Base-by-base conservation (phyloP, 192 early-diverging fungal species). In the Funneliformis mosseae region DNA sequence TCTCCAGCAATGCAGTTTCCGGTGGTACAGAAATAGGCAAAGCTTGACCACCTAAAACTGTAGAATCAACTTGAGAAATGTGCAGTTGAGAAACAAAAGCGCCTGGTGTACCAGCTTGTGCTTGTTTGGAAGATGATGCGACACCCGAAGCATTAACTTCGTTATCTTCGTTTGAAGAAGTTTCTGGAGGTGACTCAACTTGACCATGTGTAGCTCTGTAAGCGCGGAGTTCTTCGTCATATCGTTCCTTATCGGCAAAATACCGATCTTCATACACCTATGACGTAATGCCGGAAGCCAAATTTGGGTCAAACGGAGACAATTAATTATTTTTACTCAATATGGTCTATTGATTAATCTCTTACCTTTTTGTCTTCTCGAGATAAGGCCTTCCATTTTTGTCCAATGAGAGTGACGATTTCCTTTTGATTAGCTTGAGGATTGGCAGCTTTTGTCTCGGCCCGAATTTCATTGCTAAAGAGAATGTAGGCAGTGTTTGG, bases 401-500 rank as follows among this genome's bases (percentile, higher is more conserved):
- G 43, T 3, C 78, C 78, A 59, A 79, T 79, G 16, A 67, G 46
- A 1, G 43, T 79, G 12, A 79, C 78, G 8, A 79, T 70, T 59
- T 79, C 78, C 71, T 79, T 79, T 71, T 79, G 78, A 39, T 79
- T 79, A 46, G 87, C 92, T 2, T 91, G 87, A 59, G 95, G 94
- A 92, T 96, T 95, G 66, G 94, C 89, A 62, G 90, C 90, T 89
- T 94, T 92, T 61, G 97, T 93, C 38, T 86, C 84, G 45, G 90
- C 78, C 68, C 97, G 89, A 87, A 91, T 92, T 78, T 91, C 96
- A 85, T 95, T 89, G 41, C 94, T 94, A 87, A 95, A 98, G 86
- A 95, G 88, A 88, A 98, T 92, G 90, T 95, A 98, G 23, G 95
- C 96, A 21, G 97, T 94, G 72, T 96, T 88, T 5, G 93, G 90